Base-by-base conservation (phyloP, 164 flowering plant species). In the Saururus chinensis region DNA sequence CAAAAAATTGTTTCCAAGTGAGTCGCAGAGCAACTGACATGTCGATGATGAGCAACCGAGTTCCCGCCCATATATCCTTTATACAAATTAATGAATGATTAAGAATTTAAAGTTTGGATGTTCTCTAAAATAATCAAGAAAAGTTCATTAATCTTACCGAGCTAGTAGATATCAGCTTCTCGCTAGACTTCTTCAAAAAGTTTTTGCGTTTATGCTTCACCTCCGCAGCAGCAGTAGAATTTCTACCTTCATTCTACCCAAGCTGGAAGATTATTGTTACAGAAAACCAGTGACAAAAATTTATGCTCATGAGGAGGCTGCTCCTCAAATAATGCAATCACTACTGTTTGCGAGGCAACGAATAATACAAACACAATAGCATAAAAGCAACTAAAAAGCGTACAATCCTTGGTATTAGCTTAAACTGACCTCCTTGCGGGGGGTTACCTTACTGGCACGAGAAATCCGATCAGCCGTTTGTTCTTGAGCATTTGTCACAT, bases 61-160 rank as follows among this genome's bases (percentile, higher is more conserved):
- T 84, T 20, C 89, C 93, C 74, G 75, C 77, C 78, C 75, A 77
- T 20, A 80, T 40, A 71, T 78, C 84, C 92, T 84, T 19, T 61
- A 21, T 8, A 67, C 23, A 60, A 70, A n/a, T n/a, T n/a, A n/a
- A 9, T 63, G 41, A 67, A 35, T 56, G 19, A 19, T 26, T 13
- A 60, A 56, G 37, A 56, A 19, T 12, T 16, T 1, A n/a, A n/a
- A n/a, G n/a, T 16, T 4, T 59, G 9, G 21, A 19, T 23, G 4
- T 12, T 30, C 56, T 57, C 45, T 1, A 23, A n/a, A 25, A 56
- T 25, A 45, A 40, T 57, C 3, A 58, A 37, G 23, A 20, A 52
- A 45, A 59, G 66, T 22, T 21, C 40, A 51, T 37, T 66, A 64
- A 66, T 64, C 85, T 76, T 79, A 86, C 92, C 60, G 59, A 23